These are phyloP conservation scores for Phyllosticta ampelicida DNA, from an alignment of 2,329 filamentous ascomycete species.

Conservation along the genomic window DNA sequence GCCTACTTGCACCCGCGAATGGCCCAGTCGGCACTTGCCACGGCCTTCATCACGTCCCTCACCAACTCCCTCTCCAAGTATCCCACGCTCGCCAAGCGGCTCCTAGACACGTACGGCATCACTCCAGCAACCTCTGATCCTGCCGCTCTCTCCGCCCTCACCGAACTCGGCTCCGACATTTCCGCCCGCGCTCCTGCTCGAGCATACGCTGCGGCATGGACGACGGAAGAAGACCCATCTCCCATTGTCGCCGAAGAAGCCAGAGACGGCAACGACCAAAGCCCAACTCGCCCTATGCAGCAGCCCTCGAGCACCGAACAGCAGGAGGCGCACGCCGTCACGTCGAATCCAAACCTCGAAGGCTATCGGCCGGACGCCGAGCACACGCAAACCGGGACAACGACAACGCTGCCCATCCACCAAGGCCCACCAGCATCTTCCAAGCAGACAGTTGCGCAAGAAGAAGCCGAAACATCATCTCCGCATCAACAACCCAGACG, in stretches of 20 bases:
- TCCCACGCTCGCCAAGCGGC: constrained; percentile 14
- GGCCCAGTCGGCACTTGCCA: constrained; percentile 18
- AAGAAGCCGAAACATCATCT: background rate
- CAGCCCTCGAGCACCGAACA: background rate
- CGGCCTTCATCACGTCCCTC: constrained; percentile 25
- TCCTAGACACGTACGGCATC: constrained; percentile 33
- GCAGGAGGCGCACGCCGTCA: constrained; percentile 8
- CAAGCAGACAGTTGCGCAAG: background rate
- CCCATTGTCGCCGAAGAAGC: background rate
- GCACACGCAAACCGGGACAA: background rate
- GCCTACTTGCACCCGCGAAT: background rate
- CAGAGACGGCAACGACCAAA: background rate
- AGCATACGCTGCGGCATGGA: constrained; percentile 30
- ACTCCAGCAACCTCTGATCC: constrained; percentile 26
- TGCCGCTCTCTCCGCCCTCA: constrained; percentile 31
- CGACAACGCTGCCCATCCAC: background rate
- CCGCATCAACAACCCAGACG: background rate
- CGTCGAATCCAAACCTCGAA: background rate
- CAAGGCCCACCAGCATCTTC: background rate
- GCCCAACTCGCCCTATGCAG: background rate
- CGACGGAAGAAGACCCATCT: background rate
- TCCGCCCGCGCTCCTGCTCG: constrained; percentile 35
- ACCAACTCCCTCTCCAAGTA: constrained; percentile 19
- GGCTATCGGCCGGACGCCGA: background rate
- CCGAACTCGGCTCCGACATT: constrained; percentile 37